Evolutionary conservation across 305 asterid genomes (phyloP).

Genomic region (Solanum hybrid): DNA sequence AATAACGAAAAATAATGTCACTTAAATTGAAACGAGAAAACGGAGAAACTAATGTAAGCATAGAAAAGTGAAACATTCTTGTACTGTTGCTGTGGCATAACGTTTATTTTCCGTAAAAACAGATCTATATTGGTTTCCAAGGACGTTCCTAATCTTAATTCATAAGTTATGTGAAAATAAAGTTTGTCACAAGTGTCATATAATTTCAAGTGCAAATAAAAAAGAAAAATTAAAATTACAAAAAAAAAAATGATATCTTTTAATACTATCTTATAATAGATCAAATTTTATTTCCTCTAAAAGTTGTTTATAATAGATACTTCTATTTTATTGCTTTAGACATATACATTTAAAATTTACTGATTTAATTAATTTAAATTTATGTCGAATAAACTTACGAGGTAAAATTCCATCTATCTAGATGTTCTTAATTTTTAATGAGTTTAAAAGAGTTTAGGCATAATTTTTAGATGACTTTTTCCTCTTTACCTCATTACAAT

Average conservation of each 20-base stretch:
- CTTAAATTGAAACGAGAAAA: background rate
- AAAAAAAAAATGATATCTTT: background rate
- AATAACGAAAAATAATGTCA: background rate
- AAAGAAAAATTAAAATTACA: background rate
- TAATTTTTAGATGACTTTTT: background rate
- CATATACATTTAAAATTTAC: background rate
- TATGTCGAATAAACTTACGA: background rate
- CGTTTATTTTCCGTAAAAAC: background rate
- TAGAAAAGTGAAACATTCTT: background rate
- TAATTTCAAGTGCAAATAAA: background rate
- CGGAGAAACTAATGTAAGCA: background rate
- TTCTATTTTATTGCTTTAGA: background rate
- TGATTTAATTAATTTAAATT: background rate
- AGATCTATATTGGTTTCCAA: background rate
- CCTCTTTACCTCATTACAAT: fast-evolving
- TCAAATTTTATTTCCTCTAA: background rate
- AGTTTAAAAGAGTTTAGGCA: background rate
- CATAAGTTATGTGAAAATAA: background rate
- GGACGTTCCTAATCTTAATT: background rate
- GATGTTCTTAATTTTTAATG: background rate
- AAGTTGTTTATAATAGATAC: background rate
- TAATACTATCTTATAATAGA: background rate
- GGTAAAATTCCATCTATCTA: background rate
- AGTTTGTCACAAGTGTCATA: background rate
- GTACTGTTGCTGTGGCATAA: background rate